Evolutionary conservation across 768 basidiomycete genomes (phyloP), one percentile per base, ranked within the genome.

Genomic region (Pilatotrama ljubarskyi): DNA sequence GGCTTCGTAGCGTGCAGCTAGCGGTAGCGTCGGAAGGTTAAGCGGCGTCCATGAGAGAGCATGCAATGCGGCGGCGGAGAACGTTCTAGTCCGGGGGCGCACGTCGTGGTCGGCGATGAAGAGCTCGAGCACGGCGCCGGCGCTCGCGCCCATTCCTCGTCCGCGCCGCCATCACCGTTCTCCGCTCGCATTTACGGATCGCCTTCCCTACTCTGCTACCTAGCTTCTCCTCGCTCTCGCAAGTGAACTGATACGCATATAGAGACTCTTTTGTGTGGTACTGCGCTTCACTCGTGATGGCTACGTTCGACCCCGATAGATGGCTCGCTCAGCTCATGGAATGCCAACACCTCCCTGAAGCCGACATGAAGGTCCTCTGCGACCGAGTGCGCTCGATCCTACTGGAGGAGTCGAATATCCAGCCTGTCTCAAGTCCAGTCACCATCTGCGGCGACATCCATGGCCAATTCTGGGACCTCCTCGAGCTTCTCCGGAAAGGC

Each of bases 381-480:
- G 84, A 93, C 58, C 85, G 88, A 61, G 95, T 98, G 20, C 86
- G 93, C 51, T 83, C 87, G 48, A 88, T 95, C 48, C 82, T 97
- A 37, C 87, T 98, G 72, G 96, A 99, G 73, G 96, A 99, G 73
- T 94, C 90, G 55, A 99, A 98, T 72, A 95, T 98, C 57, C 95
- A 98, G 70, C 95, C 95, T 32, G 93, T 99, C 53, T 91, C 91
- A 35, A 91, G 85, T 64, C 96, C 96, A 0, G 96, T 98, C 37
- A 98, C 96, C 29, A 90, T 93, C 64, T 93, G 91, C 69, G 95
- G 95, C 29, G 95, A 98, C 71, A 96, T 98, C 51, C 95, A 98
- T 68, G 95, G 95, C 24, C 96, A 98, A 72, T 97, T 97, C 75
- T 98, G 94, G 89, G 96, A 98, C 70, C 78, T 98, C 47, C 80